Base-by-base conservation (phyloP, 192 early-diverging fungal species). In the Globomyces pollinis-pini region DNA sequence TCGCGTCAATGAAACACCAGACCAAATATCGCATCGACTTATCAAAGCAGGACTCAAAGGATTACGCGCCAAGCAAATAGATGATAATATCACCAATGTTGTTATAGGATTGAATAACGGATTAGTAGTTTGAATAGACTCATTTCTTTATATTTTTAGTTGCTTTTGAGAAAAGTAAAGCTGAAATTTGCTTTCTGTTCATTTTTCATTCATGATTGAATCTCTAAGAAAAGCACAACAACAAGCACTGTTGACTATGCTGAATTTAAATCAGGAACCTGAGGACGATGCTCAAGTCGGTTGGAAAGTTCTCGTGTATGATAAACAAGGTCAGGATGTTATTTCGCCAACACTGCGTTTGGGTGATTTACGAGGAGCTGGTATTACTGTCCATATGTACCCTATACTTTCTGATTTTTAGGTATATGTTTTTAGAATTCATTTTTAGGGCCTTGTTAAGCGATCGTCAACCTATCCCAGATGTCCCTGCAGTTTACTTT, bases 221-320 rank as follows among this genome's bases (percentile, higher is more conserved):
- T n/a, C n/a, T 16, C 3, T 42, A 18, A 16, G n/a, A 42, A 47
- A 47, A 47, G 44, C 44, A 47, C 72, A 51, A 69, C 66, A 4
- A 73, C 74, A 24, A 6, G 55, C 31, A 20, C 38, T 57, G 2
- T 18, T 57, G 28, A 57, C 4, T 24, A 57, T 57, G 55, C 29
- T 57, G 0, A 57, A 33, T n/a, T 16, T 57, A 2, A 57, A 57
- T 33, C 41, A 57, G 29, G 55, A 57, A 16, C n/a, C 21, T 31
- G 18, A 29, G 23, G 45, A 49, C 11, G 55, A 44, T 5, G 21
- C 35, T 15, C 81, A 88, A 33, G 80, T 88, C 0, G 87, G 94
- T 51, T 99, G 96, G 96, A 99, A 98, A 60, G 93, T 98, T 3
- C 70, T 99, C 35, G 78, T 99, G 29, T 94, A 97, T 73, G 96